Conservation (phyloP, 129 eudicot species). For the Calendula officinalis region DNA sequence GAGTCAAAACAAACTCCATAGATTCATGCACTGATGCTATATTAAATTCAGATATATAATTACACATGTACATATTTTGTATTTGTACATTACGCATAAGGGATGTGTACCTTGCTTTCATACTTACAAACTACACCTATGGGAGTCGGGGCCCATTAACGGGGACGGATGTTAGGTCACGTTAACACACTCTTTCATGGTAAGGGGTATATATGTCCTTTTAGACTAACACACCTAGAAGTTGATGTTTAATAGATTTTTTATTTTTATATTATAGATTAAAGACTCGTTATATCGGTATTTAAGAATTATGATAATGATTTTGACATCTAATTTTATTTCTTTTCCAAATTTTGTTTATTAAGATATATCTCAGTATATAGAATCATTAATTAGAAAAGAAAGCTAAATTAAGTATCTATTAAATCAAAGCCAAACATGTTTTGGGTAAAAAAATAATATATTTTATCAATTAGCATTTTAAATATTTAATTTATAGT, state of each 20-base stretch:
- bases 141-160: constrained; percentile 30
- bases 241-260: not conserved
- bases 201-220: constrained; percentile 18
- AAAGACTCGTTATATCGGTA: not conserved
- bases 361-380: no score
- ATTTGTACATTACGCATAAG: constrained; percentile 17
- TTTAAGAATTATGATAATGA: not conserved
- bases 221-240: not conserved
- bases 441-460: no score
- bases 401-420: no score
- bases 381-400: no score
- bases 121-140: constrained; percentile 18
- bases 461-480: no score
- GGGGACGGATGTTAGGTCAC: constrained; percentile 34
- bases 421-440: no score
- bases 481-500: no score
- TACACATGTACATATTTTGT: not conserved
- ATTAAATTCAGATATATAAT: constrained; percentile 14
- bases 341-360: not conserved
- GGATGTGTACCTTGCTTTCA: constrained; percentile 17
- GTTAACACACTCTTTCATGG: constrained; percentile 31
- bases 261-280: no score
- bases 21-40: constrained; percentile 25
- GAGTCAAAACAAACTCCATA: constrained; percentile 30
- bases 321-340: not conserved